These are phyloP conservation scores for Colletotrichum camelliae DNA, from an alignment of 2,329 filamentous ascomycete genomes.

Conservation along the genomic window DNA sequence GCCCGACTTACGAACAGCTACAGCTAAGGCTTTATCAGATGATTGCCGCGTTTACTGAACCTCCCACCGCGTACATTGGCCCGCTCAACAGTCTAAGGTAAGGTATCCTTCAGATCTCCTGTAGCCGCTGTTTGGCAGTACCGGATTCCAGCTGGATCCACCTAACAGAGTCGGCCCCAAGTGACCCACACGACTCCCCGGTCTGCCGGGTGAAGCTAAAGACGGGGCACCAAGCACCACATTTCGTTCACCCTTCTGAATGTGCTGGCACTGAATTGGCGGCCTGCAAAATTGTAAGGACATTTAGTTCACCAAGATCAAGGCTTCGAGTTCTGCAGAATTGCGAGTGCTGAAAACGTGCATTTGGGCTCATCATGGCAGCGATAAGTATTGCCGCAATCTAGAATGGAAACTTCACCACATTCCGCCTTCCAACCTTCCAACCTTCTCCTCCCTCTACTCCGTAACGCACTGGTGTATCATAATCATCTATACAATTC, in stretches of 20 bases:
- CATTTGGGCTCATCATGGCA: accelerated
- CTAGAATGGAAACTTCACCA: neutral
- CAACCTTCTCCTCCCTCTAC: accelerated
- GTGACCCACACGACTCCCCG: neutral
- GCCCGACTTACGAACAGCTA: neutral
- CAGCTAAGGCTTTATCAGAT: neutral
- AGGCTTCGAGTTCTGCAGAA: neutral
- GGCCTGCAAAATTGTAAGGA: neutral
- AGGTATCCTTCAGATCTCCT: too few species aligned
- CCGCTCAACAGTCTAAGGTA: neutral
- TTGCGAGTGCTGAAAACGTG: neutral
- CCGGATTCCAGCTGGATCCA: too few species aligned
- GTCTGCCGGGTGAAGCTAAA: neutral
- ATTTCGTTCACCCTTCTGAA: accelerated
- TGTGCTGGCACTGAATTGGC: accelerated
- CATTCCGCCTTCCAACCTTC: accelerated
- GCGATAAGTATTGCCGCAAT: neutral
- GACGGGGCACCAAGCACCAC: accelerated
- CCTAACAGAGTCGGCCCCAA: too few species aligned
- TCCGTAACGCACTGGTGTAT: accelerated
- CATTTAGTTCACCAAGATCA: neutral
- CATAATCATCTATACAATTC: accelerated
- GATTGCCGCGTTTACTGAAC: accelerated
- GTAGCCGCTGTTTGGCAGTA: too few species aligned
- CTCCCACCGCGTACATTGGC: neutral